phyloP scores from a whole-genome alignment of 2,329 filamentous ascomycete species.

The Curvularia verruculosa region DNA sequence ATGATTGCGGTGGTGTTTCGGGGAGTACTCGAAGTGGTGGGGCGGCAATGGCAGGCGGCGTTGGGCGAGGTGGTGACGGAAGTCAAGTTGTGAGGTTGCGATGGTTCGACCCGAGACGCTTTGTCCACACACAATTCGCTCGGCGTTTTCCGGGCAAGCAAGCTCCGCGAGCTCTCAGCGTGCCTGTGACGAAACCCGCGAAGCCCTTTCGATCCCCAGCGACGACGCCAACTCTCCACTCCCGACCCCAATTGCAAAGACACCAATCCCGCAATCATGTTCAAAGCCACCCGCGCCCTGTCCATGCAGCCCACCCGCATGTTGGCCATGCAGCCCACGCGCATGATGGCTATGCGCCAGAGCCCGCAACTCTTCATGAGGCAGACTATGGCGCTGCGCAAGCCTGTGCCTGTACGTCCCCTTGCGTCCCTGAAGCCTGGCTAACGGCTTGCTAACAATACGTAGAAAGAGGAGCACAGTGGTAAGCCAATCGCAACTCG shows the following conservation, averaged over 20 bases:
- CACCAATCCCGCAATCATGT: conserved; percentile 30
- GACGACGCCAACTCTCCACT: conserved; percentile 30
- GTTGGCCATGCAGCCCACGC: conserved; percentile 50
- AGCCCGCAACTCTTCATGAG: conserved; percentile 46
- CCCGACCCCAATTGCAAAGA: conserved; percentile 29
- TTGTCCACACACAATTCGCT: conserved; percentile 44
- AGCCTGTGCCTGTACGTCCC: conserved; percentile 72
- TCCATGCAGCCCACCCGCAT: conserved; percentile 51
- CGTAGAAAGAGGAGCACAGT: conserved; percentile 67
- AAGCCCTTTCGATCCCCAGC: conserved; percentile 27
- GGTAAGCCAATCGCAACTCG: conserved; percentile 55
- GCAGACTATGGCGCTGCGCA: conserved; percentile 58
- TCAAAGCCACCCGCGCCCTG: conserved; percentile 48
- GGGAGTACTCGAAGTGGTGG: conserved; percentile 23
- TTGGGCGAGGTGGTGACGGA: conserved; percentile 35
- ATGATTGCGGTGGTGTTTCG: conserved; percentile 68
- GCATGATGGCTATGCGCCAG: conserved; percentile 48
- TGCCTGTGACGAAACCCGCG: conserved; percentile 41
- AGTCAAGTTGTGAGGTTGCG: conserved; percentile 39
- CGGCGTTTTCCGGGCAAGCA: conserved; percentile 38
- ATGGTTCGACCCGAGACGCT: conserved; percentile 44
- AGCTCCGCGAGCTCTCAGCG: conserved; percentile 32
- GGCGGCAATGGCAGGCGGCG: conserved; percentile 40
- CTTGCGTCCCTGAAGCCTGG: neutral
- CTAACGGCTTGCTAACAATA: conserved; percentile 47